Evolutionary conservation across 495 filamentous ascomycete genomes (phyloP).

Genomic region (Trichoderma erinaceum): DNA sequence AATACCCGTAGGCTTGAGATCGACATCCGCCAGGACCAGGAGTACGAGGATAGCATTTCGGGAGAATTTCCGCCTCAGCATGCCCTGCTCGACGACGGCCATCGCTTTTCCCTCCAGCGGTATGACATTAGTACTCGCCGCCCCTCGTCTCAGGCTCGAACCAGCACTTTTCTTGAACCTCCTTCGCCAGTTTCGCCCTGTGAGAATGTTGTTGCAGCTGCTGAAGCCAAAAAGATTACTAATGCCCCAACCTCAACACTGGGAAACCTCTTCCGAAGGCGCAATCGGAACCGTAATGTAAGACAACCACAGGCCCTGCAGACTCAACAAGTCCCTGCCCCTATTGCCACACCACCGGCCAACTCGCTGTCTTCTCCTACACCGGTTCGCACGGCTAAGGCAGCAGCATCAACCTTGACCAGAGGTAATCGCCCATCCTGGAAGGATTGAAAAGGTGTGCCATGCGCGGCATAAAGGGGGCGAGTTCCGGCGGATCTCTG

Average conservation of each 20-base stretch:
- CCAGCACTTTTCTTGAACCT: background rate
- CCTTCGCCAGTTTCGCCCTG: background rate
- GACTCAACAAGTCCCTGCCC: background rate
- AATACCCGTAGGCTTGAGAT: background rate
- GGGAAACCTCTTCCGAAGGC: conserved; percentile 13
- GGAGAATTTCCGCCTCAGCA: background rate
- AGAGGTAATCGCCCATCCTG: background rate
- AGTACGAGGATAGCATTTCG: conserved; percentile 4
- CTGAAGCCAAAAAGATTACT: background rate
- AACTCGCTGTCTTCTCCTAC: background rate
- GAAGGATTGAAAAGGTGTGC: background rate
- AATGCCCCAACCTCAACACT: conserved; percentile 2
- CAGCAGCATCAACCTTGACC: background rate
- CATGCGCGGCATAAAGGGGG: background rate
- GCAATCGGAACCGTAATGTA: conserved; percentile 11
- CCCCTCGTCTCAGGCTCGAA: background rate
- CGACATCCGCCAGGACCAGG: background rate
- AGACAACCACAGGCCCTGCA: background rate
- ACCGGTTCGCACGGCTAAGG: background rate
- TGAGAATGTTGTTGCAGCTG: background rate
- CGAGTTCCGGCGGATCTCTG: background rate
- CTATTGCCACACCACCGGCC: background rate
- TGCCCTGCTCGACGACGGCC: background rate
- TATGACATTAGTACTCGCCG: conserved; percentile 6
- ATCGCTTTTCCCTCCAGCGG: conserved; percentile 1